These are phyloP conservation scores for Rubia yunnanensis DNA, from an alignment of 257 asterid genomes.

Conservation along the genomic window DNA sequence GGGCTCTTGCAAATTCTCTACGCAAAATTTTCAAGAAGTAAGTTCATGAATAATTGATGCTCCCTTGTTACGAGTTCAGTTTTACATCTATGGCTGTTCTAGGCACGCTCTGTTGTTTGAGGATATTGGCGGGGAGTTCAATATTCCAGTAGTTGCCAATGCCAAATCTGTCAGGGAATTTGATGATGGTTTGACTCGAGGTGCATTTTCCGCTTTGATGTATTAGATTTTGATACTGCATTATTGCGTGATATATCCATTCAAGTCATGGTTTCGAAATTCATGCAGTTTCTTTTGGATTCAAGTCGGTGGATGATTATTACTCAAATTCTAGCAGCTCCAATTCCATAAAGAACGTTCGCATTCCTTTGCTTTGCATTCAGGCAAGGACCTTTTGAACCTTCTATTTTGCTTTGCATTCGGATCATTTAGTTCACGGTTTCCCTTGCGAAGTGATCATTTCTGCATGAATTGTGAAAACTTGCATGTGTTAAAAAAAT, in stretches of 20 bases:
- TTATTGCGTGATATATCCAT: constrained; percentile 9
- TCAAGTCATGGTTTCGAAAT: constrained; percentile 4
- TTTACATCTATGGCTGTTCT: constrained; percentile 12
- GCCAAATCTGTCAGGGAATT: constrained; percentile 83
- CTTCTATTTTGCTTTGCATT: neutral
- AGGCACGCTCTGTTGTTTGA: constrained; percentile 90
- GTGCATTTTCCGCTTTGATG: constrained; percentile 31
- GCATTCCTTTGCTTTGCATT: constrained; percentile 78
- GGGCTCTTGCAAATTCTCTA: constrained; percentile 74
- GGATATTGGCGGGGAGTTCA: constrained; percentile 78
- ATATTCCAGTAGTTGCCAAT: constrained; percentile 67
- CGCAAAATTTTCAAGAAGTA: constrained; percentile 75
- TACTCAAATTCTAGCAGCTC: constrained; percentile 93
- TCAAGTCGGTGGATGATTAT: constrained; percentile 92
- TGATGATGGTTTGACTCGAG: constrained; percentile 90
- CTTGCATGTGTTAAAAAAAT: neutral
- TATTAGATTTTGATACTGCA: constrained; percentile 10
- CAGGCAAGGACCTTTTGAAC: constrained; percentile 50
- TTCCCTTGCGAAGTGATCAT: no score
- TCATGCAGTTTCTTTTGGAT: constrained; percentile 84
- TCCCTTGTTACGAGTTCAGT: constrained; percentile 3
- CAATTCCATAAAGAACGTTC: constrained; percentile 60
- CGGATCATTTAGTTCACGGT: no score
- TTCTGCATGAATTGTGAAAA: neutral
- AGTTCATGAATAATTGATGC: constrained; percentile 11